Evolutionary conservation across 179 eudicot species (phyloP).

Genomic region (Dionaea muscipula): DNA sequence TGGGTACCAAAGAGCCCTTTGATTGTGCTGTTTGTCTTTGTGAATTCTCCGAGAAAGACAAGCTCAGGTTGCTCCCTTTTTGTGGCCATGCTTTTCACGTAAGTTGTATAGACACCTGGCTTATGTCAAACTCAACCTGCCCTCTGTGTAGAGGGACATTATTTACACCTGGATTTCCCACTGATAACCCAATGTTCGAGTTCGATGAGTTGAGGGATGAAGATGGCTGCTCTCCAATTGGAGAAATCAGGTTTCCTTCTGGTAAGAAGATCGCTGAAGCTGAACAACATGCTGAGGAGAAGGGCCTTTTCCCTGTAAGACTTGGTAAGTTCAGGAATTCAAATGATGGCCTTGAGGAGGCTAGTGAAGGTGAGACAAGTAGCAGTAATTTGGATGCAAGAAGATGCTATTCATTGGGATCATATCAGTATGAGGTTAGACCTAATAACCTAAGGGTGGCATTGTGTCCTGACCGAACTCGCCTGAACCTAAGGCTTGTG

Average conservation of each 20-base stretch:
- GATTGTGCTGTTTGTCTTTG: conserved; percentile 15
- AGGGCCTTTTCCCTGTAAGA: conserved; percentile 8
- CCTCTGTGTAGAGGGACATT: conserved; percentile 14
- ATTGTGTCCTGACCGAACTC: conserved; percentile 6
- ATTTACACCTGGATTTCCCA: conserved; percentile 3
- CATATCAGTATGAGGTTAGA: conserved; percentile 11
- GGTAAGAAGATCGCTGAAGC: conserved; percentile 1
- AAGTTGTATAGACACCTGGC: conserved; percentile 14
- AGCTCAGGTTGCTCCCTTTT: conserved; percentile 12
- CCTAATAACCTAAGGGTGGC: conserved; percentile 9
- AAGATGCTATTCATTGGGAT: conserved; percentile 14
- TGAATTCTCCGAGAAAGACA: conserved; percentile 11
- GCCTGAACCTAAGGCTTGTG: not conserved
- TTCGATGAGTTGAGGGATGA: not conserved
- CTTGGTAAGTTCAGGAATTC: conserved; percentile 12
- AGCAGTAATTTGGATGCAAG: conserved; percentile 9
- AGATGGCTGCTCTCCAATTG: not conserved
- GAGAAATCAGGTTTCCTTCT: conserved; percentile 5
- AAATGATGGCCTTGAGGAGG: conserved; percentile 1
- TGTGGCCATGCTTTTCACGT: conserved; percentile 14
- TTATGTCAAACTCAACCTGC: conserved; percentile 11
- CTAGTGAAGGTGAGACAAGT: conserved; percentile 5
- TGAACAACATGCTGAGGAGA: not conserved
- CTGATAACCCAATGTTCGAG: conserved; percentile 3
- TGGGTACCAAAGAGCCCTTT: conserved; percentile 12